Base-by-base conservation (phyloP, 257 asterid genomes). In the Mitragyna speciosa region DNA sequence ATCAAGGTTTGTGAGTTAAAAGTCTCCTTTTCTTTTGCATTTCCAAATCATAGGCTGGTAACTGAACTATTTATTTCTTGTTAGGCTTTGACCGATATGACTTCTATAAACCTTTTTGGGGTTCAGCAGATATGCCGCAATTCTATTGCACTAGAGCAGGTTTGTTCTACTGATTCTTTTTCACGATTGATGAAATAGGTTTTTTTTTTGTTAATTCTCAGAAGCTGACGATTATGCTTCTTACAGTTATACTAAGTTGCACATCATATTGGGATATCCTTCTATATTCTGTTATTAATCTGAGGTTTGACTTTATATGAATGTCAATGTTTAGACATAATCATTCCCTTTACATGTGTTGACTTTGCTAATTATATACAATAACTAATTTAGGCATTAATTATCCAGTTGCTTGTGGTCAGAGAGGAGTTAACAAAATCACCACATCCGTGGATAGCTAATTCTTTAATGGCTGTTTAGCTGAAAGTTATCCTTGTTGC, bases 91-190 rank as follows among this genome's bases (percentile, higher is more conserved):
- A 85, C 92, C 85, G 97, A 92, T 83, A 89, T 96, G 90, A 92
- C 87, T 80, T 91, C 96, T 58, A 92, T 96, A 89, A 96, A 94
- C 92, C 98, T 96, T 85, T 94, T 94, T 76, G 99, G 99, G 30
- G 97, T 96, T 82, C 99, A 96, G 88, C 99, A 96, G 88, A 91
- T 96, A 87, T 94, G 97, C 82, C 97, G 99, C 76, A 94, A 96
- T 84, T 90, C 99, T 83, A 96, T 96, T 84, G 97, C 99, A 36
- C 87, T 96, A 82, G 99, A 96, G 84, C 99, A 92, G 98, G 99
- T 96, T 43, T 75, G 58, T 64, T 77, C 47, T 54, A 48, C 45
- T 61, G 7, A 17, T 72, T 79, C n/a, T 49, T 58, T 72, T 75
- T 68, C 74, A 49, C 45, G 79, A 19, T 58, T 7, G 17, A 11